Conservation (phyloP, 371 early-diverging fungal species). For the Saksenaea oblongispora region DNA sequence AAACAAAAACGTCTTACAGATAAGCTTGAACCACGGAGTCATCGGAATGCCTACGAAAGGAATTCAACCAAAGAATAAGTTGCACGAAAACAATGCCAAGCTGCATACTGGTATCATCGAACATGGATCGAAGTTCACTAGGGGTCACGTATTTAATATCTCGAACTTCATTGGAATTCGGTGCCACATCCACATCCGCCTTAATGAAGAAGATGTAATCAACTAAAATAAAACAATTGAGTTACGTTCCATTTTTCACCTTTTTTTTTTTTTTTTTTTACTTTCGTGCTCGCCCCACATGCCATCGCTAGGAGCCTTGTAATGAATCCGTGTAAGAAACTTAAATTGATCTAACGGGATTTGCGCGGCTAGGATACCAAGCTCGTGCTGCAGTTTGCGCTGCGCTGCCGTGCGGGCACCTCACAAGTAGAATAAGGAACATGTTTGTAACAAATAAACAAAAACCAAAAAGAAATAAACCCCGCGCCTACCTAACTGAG, state of each 20-base stretch:
- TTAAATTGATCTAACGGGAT: slow-evolving; percentile 78
- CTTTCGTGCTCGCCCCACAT: slow-evolving; percentile 95
- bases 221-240: slow-evolving; percentile 49
- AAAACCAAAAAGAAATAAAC: background rate
- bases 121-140: slow-evolving; percentile 75
- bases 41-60: slow-evolving; percentile 31
- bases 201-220: slow-evolving; percentile 90
- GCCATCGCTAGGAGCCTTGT: slow-evolving; percentile 87
- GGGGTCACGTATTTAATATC: slow-evolving; percentile 76
- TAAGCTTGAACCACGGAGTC: slow-evolving; percentile 90
- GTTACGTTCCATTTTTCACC: background rate
- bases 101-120: slow-evolving; percentile 57
- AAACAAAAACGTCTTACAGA: slow-evolving; percentile 78
- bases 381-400: slow-evolving; percentile 91
- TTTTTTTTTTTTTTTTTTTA: slow-evolving; percentile 29
- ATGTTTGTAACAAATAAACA: background rate
- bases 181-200: slow-evolving; percentile 65
- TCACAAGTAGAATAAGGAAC: background rate
- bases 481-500: slow-evolving; percentile 60
- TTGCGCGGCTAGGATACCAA: slow-evolving; percentile 79
- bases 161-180: slow-evolving; percentile 87
- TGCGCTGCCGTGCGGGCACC: slow-evolving; percentile 55
- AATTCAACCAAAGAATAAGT: background rate
- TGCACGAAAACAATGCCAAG: slow-evolving; percentile 1
- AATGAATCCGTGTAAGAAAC: slow-evolving; percentile 91